A percentile compares a stretch with the other conserved stretches of the same genome.
Conservation (phyloP, 805 yeast genomes). For the Priceomyces melissophilus region DNA sequence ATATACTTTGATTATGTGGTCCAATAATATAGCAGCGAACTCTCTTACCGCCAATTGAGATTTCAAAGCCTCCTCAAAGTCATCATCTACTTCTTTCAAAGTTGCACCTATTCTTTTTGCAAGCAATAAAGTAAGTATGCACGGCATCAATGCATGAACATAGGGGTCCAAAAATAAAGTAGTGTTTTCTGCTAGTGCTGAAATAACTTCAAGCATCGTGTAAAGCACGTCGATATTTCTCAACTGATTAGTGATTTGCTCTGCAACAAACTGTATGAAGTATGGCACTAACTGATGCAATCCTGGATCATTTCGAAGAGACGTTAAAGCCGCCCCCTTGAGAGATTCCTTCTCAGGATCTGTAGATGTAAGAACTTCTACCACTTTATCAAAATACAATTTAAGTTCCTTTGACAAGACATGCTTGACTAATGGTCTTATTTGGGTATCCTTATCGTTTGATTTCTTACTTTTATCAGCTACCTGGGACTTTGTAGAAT, state of each 20-base stretch:
- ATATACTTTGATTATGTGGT: conserved; percentile 72
- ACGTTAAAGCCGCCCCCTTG: conserved; percentile 76
- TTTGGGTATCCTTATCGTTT: conserved; percentile 48
- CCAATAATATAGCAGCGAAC: conserved; percentile 79
- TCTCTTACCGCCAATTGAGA: conserved; percentile 68
- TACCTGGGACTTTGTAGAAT: conserved; percentile 10
- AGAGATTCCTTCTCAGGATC: conserved; percentile 55
- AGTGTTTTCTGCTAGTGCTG: conserved; percentile 77
- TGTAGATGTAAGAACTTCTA: conserved; percentile 66
- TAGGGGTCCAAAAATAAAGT: conserved; percentile 91
- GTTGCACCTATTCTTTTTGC: conserved; percentile 81
- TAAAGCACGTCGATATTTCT: conserved; percentile 66
- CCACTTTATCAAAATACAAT: conserved; percentile 86
- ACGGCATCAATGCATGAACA: conserved; percentile 96
- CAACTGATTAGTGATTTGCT: conserved; percentile 85
- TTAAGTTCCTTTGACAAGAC: conserved; percentile 92
- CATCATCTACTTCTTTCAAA: conserved; percentile 32
- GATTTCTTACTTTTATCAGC: conserved; percentile 19
- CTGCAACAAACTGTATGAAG: conserved; percentile 93
- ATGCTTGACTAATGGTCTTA: conserved; percentile 91
- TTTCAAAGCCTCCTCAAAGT: conserved; percentile 24
- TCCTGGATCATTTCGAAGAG: conserved; percentile 90
- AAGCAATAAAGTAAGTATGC: conserved; percentile 80
- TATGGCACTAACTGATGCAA: conserved; percentile 95
- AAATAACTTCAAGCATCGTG: conserved; percentile 85